Evolutionary conservation across 2,329 filamentous ascomycete species (phyloP).

Genomic region (Diaporthe australafricana): DNA sequence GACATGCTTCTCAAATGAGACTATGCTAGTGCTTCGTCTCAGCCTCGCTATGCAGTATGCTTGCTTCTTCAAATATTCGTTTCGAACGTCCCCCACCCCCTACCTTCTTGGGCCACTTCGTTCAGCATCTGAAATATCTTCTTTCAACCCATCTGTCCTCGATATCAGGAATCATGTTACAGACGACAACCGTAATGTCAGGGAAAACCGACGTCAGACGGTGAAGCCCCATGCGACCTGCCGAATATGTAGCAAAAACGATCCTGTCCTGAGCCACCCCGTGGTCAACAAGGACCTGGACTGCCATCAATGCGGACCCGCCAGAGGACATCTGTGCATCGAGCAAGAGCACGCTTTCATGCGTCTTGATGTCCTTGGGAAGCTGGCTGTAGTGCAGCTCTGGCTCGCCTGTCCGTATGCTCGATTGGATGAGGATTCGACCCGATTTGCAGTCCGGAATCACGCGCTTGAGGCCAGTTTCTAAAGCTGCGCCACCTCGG

Average conservation of each 20-base stretch:
- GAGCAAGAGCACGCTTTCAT: conserved; percentile 86
- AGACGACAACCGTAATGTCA: conserved; percentile 86
- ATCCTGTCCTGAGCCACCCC: conserved; percentile 87
- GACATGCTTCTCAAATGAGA: neutral
- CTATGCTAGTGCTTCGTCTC: neutral
- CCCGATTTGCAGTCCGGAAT: conserved; percentile 94
- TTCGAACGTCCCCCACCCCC: neutral
- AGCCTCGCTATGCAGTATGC: conserved; percentile 32
- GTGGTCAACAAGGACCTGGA: conserved; percentile 94
- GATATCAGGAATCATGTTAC: conserved; percentile 82
- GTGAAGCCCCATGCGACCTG: conserved; percentile 85
- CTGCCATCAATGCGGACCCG: conserved; percentile 89
- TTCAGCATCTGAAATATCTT: conserved; percentile 87
- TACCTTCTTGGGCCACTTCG: neutral
- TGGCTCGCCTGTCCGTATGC: conserved; percentile 85
- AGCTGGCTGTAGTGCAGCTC: conserved; percentile 92
- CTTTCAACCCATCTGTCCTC: conserved; percentile 92
- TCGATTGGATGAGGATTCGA: conserved; percentile 90
- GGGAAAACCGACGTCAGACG: conserved; percentile 91
- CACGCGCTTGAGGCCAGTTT: conserved; percentile 87
- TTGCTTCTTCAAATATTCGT: neutral
- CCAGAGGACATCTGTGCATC: conserved; percentile 97
- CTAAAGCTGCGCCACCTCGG: conserved; percentile 88
- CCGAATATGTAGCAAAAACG: conserved; percentile 92
- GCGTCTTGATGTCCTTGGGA: conserved; percentile 76